Evolutionary conservation across 495 filamentous ascomycete genomes (phyloP).

Genomic region (Xylaria curta): DNA sequence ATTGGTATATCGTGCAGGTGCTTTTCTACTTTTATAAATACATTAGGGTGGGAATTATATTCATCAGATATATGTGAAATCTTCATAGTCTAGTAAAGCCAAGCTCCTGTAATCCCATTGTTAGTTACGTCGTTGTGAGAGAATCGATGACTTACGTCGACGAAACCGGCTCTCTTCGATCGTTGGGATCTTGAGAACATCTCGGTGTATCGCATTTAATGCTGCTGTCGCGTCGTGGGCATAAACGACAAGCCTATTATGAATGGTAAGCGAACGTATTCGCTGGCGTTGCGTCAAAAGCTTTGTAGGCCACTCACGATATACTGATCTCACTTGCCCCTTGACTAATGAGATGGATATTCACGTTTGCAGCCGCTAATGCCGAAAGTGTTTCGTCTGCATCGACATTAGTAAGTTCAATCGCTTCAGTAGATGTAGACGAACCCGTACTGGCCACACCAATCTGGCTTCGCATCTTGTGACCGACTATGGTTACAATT

Average conservation of each 20-base stretch:
- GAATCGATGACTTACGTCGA: constrained; percentile 34
- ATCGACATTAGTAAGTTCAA: constrained; percentile 21
- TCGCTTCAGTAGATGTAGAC: constrained; percentile 4
- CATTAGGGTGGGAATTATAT: not conserved
- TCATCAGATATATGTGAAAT: not conserved
- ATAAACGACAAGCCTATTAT: constrained; percentile 43
- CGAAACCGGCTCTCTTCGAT: constrained; percentile 41
- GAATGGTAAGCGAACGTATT: constrained; percentile 4
- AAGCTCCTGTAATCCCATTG: constrained; percentile 13
- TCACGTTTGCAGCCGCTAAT: constrained; percentile 46
- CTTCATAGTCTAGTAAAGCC: constrained; percentile 22
- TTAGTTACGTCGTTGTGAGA: not conserved
- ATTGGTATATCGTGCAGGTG: not conserved
- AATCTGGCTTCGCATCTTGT: constrained; percentile 51
- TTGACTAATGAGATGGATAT: constrained; percentile 50
- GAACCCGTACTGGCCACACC: constrained; percentile 44
- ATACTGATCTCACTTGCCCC: constrained; percentile 52
- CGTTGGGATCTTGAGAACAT: constrained; percentile 50
- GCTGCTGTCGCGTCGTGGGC: constrained; percentile 46
- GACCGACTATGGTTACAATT: constrained; percentile 50
- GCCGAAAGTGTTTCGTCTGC: constrained; percentile 47
- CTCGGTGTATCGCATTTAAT: constrained; percentile 47
- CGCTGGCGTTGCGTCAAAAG: not conserved
- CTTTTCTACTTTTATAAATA: not conserved
- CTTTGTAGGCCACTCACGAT: constrained; percentile 36